A percentile compares a stretch with the other conserved stretches of the same genome.
phyloP scores from a whole-genome alignment of 2,329 filamentous ascomycete genomes.

The Diaporthe batatas region DNA sequence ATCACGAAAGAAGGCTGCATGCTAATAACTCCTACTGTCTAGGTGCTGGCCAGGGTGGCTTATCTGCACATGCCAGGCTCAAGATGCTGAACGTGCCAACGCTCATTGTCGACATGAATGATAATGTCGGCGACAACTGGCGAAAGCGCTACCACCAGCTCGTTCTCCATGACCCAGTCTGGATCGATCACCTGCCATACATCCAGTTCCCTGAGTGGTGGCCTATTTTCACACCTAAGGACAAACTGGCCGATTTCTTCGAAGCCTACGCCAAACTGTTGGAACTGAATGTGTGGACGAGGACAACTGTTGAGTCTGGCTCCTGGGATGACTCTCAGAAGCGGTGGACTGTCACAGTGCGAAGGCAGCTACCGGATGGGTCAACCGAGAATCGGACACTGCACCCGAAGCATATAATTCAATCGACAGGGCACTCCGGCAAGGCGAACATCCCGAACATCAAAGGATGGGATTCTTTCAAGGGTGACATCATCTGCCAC shows the following conservation, averaged over 20 bases:
- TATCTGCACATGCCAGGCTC: slow-evolving; percentile 65
- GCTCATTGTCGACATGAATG: slow-evolving; percentile 65
- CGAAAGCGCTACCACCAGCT: slow-evolving; percentile 67
- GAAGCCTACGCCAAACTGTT: slow-evolving; percentile 71
- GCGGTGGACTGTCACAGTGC: slow-evolving; percentile 66
- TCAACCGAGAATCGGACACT: slow-evolving; percentile 57
- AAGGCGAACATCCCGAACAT: slow-evolving; percentile 52
- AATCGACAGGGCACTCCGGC: slow-evolving; percentile 68
- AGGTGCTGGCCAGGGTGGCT: slow-evolving; percentile 69
- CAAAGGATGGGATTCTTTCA: slow-evolving; percentile 63
- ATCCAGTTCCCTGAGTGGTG: slow-evolving; percentile 71
- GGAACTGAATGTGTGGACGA: slow-evolving; percentile 75
- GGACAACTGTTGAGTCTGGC: slow-evolving; percentile 59
- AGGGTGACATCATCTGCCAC: slow-evolving; percentile 72
- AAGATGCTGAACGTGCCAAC: slow-evolving; percentile 67
- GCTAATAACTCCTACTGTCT: slow-evolving; percentile 2
- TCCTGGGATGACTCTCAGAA: slow-evolving; percentile 63
- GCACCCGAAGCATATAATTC: slow-evolving; percentile 64
- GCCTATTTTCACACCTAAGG: slow-evolving; percentile 77
- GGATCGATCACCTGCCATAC: slow-evolving; percentile 71
- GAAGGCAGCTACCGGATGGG: slow-evolving; percentile 45
- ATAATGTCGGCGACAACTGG: slow-evolving; percentile 71
- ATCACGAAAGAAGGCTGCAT: not conserved
- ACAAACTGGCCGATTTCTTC: slow-evolving; percentile 75
- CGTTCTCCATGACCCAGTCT: slow-evolving; percentile 74